Conservation (phyloP, 2,329 filamentous ascomycete species). For the Penicillium aurantiogriseum region DNA sequence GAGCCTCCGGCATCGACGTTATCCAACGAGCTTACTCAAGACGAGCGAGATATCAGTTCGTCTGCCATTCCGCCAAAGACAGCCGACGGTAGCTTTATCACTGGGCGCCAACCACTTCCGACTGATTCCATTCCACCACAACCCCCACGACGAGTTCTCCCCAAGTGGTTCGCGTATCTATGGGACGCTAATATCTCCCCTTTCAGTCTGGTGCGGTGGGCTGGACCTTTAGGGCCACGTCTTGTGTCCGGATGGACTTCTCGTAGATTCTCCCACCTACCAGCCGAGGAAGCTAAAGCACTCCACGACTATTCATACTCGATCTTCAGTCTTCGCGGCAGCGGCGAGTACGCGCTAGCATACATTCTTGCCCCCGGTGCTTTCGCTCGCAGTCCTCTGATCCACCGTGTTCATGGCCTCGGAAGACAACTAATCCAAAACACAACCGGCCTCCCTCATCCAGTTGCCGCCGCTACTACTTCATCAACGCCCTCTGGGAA, state of each 20-base stretch:
- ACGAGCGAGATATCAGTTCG: conserved; percentile 54
- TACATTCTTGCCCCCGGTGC: conserved; percentile 93
- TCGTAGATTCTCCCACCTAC: conserved; percentile 86
- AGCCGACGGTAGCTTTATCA: conserved; percentile 57
- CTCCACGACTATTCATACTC: conserved; percentile 93
- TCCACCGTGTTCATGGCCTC: conserved; percentile 80
- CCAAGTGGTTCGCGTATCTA: conserved; percentile 85
- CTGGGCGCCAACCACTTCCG: conserved; percentile 38
- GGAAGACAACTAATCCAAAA: conserved; percentile 64
- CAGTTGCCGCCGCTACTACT: conserved; percentile 9
- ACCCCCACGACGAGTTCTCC: conserved; percentile 61
- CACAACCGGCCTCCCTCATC: conserved; percentile 17
- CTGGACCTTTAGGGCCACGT: conserved; percentile 84
- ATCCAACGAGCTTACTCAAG: conserved; percentile 74
- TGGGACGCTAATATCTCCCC: conserved; percentile 98
- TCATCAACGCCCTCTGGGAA: conserved; percentile 31
- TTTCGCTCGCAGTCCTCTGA: conserved; percentile 82
- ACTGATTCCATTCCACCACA: conserved; percentile 45
- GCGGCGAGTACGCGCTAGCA: conserved; percentile 87
- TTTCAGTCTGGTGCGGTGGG: conserved; percentile 83
- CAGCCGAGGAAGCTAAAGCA: conserved; percentile 72
- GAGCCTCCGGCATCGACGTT: conserved; percentile 72
- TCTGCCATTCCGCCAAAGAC: conserved; percentile 30
- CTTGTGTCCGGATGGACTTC: conserved; percentile 95
- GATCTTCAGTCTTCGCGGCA: conserved; percentile 87